These are phyloP conservation scores for Eremochloa ophiuroides DNA, from an alignment of 176 grass and related monocot genomes.

Conservation along the genomic window DNA sequence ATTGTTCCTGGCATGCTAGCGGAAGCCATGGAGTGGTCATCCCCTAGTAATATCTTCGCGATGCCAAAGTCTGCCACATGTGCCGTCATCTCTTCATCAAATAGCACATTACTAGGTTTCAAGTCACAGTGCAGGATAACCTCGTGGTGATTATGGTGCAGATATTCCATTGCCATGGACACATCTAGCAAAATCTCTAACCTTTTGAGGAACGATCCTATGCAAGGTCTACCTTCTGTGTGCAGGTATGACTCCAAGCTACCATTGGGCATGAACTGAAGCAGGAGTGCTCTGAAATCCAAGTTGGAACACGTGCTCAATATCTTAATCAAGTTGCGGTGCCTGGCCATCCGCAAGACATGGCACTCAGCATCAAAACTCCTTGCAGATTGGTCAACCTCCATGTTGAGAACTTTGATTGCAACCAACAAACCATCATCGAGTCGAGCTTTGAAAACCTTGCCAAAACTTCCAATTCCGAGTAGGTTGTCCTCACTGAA, in stretches of 20 bases:
- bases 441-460: neutral
- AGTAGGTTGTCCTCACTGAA: no score
- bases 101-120: neutral
- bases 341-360: neutral
- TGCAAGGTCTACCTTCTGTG: no score
- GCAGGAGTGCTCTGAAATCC: no score
- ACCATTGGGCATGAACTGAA: neutral
- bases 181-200: neutral
- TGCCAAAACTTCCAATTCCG: no score
- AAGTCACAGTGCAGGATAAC: neutral
- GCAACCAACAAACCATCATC: neutral
- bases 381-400: neutral
- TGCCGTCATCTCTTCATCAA: neutral
- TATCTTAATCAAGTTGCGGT: neutral
- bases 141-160: neutral
- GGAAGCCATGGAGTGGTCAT: neutral
- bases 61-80: no score
- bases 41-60: neutral
- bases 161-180: neutral
- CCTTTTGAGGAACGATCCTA: neutral
- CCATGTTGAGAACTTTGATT: neutral
- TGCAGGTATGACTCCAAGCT: neutral
- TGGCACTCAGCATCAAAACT: neutral
- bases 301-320: no score
- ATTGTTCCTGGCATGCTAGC: neutral